Evolutionary conservation across 257 asterid genomes (phyloP).

Genomic region (Asclepias syriaca): DNA sequence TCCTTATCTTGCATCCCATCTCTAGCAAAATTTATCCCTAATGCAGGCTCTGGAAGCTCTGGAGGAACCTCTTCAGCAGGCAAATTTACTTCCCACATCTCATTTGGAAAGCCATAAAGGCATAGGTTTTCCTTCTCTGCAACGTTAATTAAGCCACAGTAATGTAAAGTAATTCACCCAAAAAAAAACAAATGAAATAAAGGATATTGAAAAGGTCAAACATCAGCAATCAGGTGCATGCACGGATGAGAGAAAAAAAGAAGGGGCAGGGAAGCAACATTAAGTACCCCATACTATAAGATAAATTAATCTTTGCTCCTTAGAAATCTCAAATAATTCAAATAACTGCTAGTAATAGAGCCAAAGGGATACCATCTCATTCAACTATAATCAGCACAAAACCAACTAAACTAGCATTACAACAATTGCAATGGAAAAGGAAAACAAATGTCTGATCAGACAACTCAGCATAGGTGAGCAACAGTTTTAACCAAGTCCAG

Average conservation of each 20-base stretch:
- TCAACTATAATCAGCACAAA: background rate
- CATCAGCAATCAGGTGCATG: background rate
- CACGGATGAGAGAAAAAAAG: background rate
- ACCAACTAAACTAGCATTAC: background rate
- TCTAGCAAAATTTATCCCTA: slow-evolving; percentile 45
- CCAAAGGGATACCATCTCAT: background rate
- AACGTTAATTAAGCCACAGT: background rate
- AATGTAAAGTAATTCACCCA: background rate
- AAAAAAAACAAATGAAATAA: background rate
- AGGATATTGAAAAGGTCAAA: background rate
- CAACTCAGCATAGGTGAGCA: background rate
- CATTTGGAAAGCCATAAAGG: slow-evolving; percentile 39
- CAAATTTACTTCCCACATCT: slow-evolving; percentile 40
- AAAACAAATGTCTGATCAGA: background rate
- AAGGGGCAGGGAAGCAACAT: background rate
- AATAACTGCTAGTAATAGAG: background rate
- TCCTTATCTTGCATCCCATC: slow-evolving; percentile 47
- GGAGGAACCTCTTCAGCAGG: slow-evolving; percentile 50
- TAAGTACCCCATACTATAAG: background rate
- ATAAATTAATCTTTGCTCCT: background rate
- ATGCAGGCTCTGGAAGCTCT: slow-evolving; percentile 50
- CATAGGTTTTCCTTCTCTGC: slow-evolving; percentile 43
- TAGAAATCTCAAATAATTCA: background rate
- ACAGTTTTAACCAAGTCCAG: background rate
- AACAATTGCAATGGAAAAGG: background rate